Percentiles rank a stretch among this genome's conserved stretches.
Conservation (phyloP, 208 protist species). For the Strigomonas oncopelti region DNA sequence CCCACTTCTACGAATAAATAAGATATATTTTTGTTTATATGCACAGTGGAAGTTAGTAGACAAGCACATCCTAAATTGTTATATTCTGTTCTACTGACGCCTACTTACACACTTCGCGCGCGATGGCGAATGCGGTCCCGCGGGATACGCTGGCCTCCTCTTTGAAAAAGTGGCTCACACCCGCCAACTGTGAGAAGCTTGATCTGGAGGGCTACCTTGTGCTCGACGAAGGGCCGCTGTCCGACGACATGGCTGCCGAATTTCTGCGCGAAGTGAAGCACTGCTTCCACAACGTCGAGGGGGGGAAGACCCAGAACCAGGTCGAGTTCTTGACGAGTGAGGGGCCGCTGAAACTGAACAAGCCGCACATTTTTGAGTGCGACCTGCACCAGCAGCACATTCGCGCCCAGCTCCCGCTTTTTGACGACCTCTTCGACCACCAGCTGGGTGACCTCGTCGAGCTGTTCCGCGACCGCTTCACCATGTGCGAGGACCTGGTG, state of each 20-base stretch:
- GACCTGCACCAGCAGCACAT: slow-evolving; percentile 36
- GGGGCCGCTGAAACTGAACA: slow-evolving; percentile 38
- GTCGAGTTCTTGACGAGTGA: slow-evolving; percentile 41
- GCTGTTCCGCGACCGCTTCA: slow-evolving; percentile 29
- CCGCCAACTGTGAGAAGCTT: slow-evolving; percentile 28
- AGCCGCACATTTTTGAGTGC: slow-evolving; percentile 54
- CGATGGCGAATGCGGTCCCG: background rate
- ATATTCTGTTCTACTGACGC: background rate
- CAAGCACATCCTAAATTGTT: too few relatives aligned
- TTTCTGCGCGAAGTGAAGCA: slow-evolving; percentile 27
- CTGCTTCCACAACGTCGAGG: slow-evolving; percentile 35
- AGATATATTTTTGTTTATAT: too few relatives aligned
- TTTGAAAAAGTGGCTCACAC: slow-evolving; percentile 25
- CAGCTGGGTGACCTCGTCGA: slow-evolving; percentile 31
- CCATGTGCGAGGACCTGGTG: slow-evolving; percentile 29
- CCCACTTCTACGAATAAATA: too few relatives aligned
- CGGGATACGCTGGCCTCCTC: slow-evolving; percentile 9
- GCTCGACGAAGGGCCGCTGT: slow-evolving; percentile 24
- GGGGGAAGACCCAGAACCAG: slow-evolving; percentile 30
- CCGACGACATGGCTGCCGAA: slow-evolving; percentile 13
- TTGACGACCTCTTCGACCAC: slow-evolving; percentile 29
- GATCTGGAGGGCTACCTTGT: slow-evolving; percentile 38
- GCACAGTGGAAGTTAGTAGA: too few relatives aligned
- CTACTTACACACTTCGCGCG: background rate
- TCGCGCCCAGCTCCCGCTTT: slow-evolving; percentile 28